Percentiles rank a stretch among this genome's conserved stretches.
Conservation (phyloP, 805 yeast genomes). For the Kuraishia capsulata region DNA sequence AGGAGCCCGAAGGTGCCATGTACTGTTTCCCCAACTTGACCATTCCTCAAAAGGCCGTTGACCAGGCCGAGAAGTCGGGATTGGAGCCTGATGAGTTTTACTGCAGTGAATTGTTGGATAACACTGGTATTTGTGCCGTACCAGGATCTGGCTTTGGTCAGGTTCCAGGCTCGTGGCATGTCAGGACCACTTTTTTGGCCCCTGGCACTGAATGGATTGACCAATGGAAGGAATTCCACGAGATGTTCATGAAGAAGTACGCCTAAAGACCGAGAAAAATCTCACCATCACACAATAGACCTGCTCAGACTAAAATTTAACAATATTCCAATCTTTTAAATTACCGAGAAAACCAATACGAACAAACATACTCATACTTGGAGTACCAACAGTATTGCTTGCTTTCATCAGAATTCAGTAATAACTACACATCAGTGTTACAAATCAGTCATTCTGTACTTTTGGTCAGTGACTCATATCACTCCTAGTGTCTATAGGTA, state of each 20-base stretch:
- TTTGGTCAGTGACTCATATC: no score
- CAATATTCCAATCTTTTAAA: no score
- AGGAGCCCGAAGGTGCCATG: constrained; percentile 96
- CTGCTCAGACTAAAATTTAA: no score
- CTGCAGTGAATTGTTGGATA: constrained; percentile 73
- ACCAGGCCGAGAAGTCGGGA: constrained; percentile 46
- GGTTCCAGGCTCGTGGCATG: constrained; percentile 77
- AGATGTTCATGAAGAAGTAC: constrained; percentile 53
- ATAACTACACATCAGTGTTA: not conserved
- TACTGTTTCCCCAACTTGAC: constrained; percentile 80
- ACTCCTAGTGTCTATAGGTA: no score
- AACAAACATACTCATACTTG: no score
- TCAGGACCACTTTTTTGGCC: constrained; percentile 94
- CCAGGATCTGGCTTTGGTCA: constrained; percentile 99
- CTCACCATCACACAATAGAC: no score
- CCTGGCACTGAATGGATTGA: constrained; percentile 90
- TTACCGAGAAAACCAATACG: no score
- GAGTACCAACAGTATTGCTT: no score
- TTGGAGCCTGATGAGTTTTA: constrained; percentile 79
- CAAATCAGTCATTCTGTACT: no score
- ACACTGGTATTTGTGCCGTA: constrained; percentile 93
- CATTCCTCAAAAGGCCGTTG: constrained; percentile 55
- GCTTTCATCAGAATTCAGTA: no score
- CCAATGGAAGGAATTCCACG: constrained; percentile 73
- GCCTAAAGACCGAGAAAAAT: constrained; percentile 15